Evolutionary conservation across 2,329 filamentous ascomycete genomes (phyloP), one percentile per base, ranked within the genome.

Genomic region (Fusarium chlamydosporum): DNA sequence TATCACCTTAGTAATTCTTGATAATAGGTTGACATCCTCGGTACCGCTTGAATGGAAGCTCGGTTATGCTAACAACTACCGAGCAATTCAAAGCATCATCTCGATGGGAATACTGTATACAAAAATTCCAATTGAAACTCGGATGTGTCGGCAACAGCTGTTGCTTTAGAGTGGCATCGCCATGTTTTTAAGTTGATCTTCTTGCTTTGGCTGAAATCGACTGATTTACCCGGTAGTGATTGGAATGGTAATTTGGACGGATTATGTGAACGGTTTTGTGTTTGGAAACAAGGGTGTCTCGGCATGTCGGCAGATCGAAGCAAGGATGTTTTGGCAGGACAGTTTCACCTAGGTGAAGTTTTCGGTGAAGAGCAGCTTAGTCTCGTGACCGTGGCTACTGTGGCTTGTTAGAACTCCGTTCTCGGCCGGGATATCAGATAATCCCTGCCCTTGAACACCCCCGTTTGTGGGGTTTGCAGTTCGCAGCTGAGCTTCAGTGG

Each of bases 41-140:
- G 59, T 34, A 40, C 58, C 63, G 68, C 57, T 61, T 40, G 26
- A 60, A 68, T 65, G 65, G 69, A 72, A 52, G 37, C 42, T 72
- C 66, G 66, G 66, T 45, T 56, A 57, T 34, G n/a, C 20, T n/a
- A 38, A 23, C 10, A 18, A 18, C 16, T 46, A 26, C 59, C 59
- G 60, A 55, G 47, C 29, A 18, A 37, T 48, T 31, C 33, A 37
- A 15, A 31, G n/a, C 23, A 38, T 20, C n/a, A 31, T 50, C 31
- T 48, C 29, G 11, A 53, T 40, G 33, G 20, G 29, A 23, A 13
- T 23, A 40, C 38, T 41, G 38, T 26, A 41, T 26, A 41, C 18
- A 29, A 29, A 11, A 29, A 8, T 11, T 11, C 3, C 7, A 29
- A 6, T 8, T 6, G 27, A 38, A 20, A 26, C 18, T 8, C 63